Conservation (phyloP, 345 rosid species). For the Linum tenue region DNA sequence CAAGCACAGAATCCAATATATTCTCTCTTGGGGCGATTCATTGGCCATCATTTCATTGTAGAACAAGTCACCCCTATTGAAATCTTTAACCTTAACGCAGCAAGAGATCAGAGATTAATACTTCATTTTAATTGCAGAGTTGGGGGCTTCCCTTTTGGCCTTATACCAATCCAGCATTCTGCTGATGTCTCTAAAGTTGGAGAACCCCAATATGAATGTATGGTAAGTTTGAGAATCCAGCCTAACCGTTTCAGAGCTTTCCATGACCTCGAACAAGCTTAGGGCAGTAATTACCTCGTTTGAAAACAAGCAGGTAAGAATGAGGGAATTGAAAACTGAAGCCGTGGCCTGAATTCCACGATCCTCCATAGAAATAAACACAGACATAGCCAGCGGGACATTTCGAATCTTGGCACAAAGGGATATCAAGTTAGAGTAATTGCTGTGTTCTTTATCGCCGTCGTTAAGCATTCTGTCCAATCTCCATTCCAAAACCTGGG, state of each 20-base stretch:
- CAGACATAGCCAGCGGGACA: conserved; percentile 23
- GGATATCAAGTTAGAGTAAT: conserved; percentile 25
- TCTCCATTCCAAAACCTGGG: conserved; percentile 37
- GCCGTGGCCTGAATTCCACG: conserved; percentile 25
- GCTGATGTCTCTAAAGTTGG: conserved; percentile 20
- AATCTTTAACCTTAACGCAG: conserved; percentile 20
- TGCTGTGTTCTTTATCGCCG: conserved; percentile 12
- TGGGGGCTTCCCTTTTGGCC: conserved; percentile 28
- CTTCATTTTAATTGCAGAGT: conserved; percentile 18
- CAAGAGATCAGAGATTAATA: conserved; percentile 25
- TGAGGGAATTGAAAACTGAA: conserved; percentile 28
- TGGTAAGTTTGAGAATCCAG: conserved; percentile 29
- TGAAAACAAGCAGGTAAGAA: conserved; percentile 20
- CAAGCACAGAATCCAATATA: conserved; percentile 24
- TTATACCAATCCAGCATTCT: conserved; percentile 24
- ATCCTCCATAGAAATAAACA: conserved; percentile 33
- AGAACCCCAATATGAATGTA: conserved; percentile 24
- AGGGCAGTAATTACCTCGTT: conserved; percentile 19
- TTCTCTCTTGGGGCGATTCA: conserved; percentile 19
- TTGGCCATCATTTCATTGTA: conserved; percentile 19
- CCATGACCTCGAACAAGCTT: conserved; percentile 35
- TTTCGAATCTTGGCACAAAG: conserved; percentile 29
- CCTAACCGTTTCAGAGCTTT: conserved; percentile 19
- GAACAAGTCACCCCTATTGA: conserved; percentile 21
- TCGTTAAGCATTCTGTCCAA: conserved; percentile 26